Evolutionary conservation across 1,139 yeast genomes (phyloP).

Genomic region (Neolecta irregularis): DNA sequence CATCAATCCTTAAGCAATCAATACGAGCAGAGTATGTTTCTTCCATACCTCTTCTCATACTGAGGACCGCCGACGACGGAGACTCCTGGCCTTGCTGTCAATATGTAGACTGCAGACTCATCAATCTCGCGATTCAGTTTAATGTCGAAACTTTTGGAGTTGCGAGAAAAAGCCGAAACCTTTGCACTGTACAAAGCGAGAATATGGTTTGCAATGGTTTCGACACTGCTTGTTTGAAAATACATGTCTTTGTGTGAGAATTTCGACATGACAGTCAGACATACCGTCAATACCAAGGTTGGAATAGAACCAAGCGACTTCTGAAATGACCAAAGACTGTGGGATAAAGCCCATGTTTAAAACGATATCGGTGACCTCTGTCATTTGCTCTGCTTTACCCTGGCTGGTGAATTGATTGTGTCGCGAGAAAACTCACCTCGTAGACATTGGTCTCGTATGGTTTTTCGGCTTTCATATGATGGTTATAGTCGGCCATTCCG

Average conservation of each 20-base stretch:
- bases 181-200: slow-evolving; percentile 86
- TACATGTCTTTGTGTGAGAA: too few species aligned
- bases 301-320: slow-evolving; percentile 60
- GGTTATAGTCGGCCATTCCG: too few species aligned
- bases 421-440: too few species aligned
- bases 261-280: too few species aligned
- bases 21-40: slow-evolving; percentile 22
- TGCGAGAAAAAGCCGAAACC: slow-evolving; percentile 65
- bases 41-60: slow-evolving; percentile 20
- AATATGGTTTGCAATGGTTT: slow-evolving; percentile 63
- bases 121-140: slow-evolving; percentile 62
- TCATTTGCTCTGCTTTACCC: slow-evolving; percentile 5
- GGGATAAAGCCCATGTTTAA: slow-evolving; percentile 9
- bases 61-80: slow-evolving; percentile 26
- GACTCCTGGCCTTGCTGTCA: slow-evolving; percentile 38
- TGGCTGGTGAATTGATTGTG: too few species aligned
- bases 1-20: slow-evolving; percentile 48
- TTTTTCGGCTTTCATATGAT: too few species aligned
- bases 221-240: slow-evolving; percentile 72
- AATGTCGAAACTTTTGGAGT: slow-evolving; percentile 42
- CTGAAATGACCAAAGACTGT: slow-evolving; percentile 7
- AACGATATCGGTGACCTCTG: slow-evolving; percentile 6
- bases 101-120: slow-evolving; percentile 86
- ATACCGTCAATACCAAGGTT: slow-evolving; percentile 81
- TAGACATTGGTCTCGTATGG: too few species aligned